A percentile compares a stretch with the other conserved stretches of the same genome.
These are phyloP conservation scores for Phyllachora maydis DNA, from an alignment of 2,329 filamentous ascomycete genomes.

Conservation along the genomic window DNA sequence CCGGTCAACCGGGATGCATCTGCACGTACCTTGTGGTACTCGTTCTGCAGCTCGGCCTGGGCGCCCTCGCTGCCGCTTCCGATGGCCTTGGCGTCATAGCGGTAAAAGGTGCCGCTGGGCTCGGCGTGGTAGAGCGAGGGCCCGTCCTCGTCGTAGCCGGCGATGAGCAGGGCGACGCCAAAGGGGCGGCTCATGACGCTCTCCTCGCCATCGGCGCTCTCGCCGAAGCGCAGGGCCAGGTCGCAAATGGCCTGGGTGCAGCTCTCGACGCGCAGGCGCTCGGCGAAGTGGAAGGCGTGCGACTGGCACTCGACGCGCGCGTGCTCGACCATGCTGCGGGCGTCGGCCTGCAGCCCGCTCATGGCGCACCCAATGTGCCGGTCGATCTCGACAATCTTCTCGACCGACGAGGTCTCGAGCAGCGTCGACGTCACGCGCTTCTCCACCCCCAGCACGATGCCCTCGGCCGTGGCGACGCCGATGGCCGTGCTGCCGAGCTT, in stretches of 20 bases:
- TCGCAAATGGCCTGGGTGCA: constrained; percentile 98
- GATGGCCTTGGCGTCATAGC: constrained; percentile 97
- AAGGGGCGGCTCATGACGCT: constrained; percentile 97
- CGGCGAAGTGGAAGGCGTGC: constrained; percentile 95
- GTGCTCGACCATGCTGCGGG: constrained; percentile 94
- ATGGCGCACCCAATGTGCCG: constrained; percentile 97
- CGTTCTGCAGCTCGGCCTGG: constrained; percentile 93
- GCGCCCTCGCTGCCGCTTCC: constrained; percentile 93
- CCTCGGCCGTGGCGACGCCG: constrained; percentile 86
- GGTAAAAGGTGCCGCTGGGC: constrained; percentile 94
- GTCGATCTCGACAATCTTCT: constrained; percentile 99
- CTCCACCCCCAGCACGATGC: constrained; percentile 91
- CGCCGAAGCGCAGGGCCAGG: constrained; percentile 84
- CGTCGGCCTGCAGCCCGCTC: constrained; percentile 93
- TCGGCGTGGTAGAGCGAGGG: constrained; percentile 96
- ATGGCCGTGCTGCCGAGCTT: constrained; percentile 98
- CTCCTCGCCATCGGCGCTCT: constrained; percentile 93
- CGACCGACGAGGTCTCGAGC: constrained; percentile 91
- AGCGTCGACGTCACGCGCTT: constrained; percentile 97
- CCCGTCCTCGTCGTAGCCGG: constrained; percentile 91
- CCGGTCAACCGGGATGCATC: background rate
- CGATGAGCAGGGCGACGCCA: constrained; percentile 88
- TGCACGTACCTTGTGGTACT: constrained; percentile 70
- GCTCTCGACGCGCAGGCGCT: constrained; percentile 86
- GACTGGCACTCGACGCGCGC: constrained; percentile 94